These are phyloP conservation scores for Chytriomyces confervae DNA, from an alignment of 192 early-diverging fungal genomes.

Conservation along the genomic window DNA sequence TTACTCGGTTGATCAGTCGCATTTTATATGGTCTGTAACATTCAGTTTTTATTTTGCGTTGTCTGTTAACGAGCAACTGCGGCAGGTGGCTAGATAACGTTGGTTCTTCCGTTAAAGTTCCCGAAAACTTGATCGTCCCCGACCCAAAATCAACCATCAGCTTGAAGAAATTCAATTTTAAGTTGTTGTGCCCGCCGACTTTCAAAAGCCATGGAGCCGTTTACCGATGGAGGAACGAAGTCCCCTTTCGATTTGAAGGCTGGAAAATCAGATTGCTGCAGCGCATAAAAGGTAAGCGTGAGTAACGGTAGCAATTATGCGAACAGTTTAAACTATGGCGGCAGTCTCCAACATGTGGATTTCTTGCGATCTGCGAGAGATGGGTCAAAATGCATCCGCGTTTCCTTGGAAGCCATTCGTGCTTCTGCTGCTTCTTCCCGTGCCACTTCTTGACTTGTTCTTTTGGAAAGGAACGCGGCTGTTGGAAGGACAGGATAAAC, in stretches of 20 bases:
- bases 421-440: background rate
- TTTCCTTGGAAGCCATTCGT: constrained; percentile 15
- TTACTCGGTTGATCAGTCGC: constrained; percentile 10
- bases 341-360: constrained; percentile 28
- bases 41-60: background rate
- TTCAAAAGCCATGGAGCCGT: background rate
- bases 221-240: background rate
- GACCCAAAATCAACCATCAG: background rate
- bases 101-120: background rate
- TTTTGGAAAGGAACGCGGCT: background rate
- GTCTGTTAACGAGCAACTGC: background rate
- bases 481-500: background rate
- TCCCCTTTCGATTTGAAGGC: constrained; percentile 13
- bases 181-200: constrained; percentile 1
- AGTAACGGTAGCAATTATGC: background rate
- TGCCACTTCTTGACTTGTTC: constrained; percentile 10
- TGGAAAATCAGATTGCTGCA: background rate
- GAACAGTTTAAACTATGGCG: background rate
- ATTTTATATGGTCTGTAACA: constrained; percentile 6
- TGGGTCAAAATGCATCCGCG: constrained; percentile 19
- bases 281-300: background rate
- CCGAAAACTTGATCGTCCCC: background rate
- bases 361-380: constrained; percentile 6
- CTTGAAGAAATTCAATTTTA: constrained; percentile 10
- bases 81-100: constrained; percentile 23